Percentiles rank a stretch among this genome's conserved stretches.
Conservation (phyloP, 1,284 basidiomycete genomes). For the Ceratobasidium sp. region DNA sequence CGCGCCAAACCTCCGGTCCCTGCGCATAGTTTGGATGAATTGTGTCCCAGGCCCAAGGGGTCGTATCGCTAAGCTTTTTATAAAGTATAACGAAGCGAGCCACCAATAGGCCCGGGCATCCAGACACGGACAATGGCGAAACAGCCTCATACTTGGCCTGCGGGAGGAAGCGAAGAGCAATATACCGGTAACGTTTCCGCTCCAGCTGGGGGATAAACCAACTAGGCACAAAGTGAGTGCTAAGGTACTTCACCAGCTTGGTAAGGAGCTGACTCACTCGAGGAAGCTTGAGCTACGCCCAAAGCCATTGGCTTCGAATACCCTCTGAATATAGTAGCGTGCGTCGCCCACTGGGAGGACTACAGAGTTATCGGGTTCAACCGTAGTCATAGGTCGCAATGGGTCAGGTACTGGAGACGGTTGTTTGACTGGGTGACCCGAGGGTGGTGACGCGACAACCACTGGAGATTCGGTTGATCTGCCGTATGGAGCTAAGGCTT, state of each 20-base stretch:
- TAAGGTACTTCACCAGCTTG: not conserved
- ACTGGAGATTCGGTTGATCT: not conserved
- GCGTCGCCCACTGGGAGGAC: not conserved
- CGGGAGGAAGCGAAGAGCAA: not conserved
- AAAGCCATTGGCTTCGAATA: not conserved
- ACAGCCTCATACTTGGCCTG: not conserved
- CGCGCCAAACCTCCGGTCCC: too few relatives aligned
- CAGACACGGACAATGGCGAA: not conserved
- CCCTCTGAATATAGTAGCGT: not conserved
- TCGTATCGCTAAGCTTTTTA: not conserved
- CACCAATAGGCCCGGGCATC: not conserved
- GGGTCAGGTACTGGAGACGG: not conserved
- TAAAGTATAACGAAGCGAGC: not conserved
- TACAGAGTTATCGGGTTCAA: not conserved
- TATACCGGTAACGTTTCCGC: not conserved
- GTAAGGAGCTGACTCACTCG: not conserved
- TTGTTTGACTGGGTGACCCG: not conserved
- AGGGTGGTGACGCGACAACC: not conserved
- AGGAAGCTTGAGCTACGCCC: not conserved
- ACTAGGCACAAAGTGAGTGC: not conserved
- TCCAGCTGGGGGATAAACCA: not conserved
- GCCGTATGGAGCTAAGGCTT: not conserved
- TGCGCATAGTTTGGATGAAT: not conserved
- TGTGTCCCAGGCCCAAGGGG: not conserved
- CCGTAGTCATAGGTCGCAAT: not conserved